Evolutionary conservation across 306 rosid genomes (phyloP).

Genomic region (Cucurbita maxima): DNA sequence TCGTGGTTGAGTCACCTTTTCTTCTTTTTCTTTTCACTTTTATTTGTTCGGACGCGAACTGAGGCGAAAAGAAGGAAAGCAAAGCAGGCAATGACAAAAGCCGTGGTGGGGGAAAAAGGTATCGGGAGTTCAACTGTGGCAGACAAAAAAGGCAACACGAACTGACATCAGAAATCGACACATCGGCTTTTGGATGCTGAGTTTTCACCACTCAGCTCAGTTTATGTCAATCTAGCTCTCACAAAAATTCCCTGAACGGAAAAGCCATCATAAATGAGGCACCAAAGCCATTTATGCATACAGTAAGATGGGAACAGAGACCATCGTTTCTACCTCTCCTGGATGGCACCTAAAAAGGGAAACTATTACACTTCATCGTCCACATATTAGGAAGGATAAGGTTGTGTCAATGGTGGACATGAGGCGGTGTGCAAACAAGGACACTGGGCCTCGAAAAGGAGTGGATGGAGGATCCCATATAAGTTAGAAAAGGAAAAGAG

Average conservation of each 20-base stretch:
- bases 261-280: neutral
- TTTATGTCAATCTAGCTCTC: neutral
- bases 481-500: too few relatives aligned
- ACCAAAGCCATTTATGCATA: neutral
- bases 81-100: neutral
- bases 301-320: neutral
- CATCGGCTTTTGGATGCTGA: constrained; percentile 28
- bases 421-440: too few relatives aligned
- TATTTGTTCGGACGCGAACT: neutral
- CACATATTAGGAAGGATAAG: neutral
- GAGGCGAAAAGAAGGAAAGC: neutral
- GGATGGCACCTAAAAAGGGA: neutral
- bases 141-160: constrained; percentile 22
- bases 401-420: neutral
- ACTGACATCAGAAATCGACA: constrained; percentile 22
- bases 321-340: neutral
- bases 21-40: neutral
- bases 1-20: neutral
- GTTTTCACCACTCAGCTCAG: constrained; percentile 21
- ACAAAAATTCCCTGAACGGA: neutral
- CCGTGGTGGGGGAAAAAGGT: neutral
- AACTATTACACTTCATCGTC: neutral
- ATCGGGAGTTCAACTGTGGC: constrained; percentile 18
- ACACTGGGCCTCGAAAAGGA: too few relatives aligned
- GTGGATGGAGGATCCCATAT: too few relatives aligned